Conservation (phyloP, 257 asterid species). For the Asclepias syriaca region DNA sequence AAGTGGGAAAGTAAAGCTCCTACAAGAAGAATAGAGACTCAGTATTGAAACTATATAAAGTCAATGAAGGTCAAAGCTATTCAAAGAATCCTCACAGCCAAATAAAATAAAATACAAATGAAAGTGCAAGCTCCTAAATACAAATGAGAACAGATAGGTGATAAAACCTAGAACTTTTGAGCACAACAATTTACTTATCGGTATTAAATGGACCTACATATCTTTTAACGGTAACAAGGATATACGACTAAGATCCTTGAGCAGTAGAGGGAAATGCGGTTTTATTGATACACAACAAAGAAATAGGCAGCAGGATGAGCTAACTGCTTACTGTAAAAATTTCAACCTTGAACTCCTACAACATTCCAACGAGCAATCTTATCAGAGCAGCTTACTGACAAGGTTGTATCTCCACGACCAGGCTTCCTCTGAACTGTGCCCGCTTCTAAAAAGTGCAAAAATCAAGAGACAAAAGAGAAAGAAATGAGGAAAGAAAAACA, state of each 20-base stretch:
- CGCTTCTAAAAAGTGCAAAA: slow-evolving; percentile 27
- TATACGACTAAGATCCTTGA: background rate
- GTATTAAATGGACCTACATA: background rate
- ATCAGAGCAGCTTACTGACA: slow-evolving; percentile 96
- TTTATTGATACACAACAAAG: background rate
- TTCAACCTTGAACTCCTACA: slow-evolving; percentile 91
- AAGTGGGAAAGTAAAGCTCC: slow-evolving; percentile 82
- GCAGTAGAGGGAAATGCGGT: background rate
- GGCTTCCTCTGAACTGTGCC: slow-evolving; percentile 91
- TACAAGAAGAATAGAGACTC: slow-evolving; percentile 20
- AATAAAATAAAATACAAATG: background rate
- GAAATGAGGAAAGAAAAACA: background rate
- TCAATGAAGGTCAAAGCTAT: background rate
- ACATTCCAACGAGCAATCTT: slow-evolving; percentile 95
- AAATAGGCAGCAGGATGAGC: background rate
- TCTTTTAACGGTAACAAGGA: background rate
- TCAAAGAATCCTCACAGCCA: background rate
- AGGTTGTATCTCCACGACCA: slow-evolving; percentile 92
- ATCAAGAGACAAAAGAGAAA: background rate
- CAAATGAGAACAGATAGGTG: background rate
- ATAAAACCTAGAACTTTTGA: background rate
- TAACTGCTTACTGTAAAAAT: background rate
- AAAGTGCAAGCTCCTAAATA: background rate
- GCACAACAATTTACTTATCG: background rate
- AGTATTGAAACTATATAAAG: background rate